Percentiles rank a stretch among this genome's conserved stretches.
Conservation (phyloP, 2,329 filamentous ascomycete species). For the Fusarium chuoi region DNA sequence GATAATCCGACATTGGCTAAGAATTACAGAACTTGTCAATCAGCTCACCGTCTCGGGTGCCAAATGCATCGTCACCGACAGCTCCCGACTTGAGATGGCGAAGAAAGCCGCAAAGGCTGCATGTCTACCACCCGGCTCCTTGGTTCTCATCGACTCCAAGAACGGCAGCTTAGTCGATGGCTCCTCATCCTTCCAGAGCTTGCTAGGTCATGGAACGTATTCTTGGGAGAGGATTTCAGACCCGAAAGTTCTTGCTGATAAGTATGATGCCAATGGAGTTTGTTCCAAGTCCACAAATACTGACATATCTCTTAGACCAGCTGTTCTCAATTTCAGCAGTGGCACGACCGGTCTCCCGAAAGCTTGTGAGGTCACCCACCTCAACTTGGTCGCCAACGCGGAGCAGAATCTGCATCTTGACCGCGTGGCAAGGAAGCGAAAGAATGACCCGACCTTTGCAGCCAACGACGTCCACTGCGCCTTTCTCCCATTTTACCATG, state of each 20-base stretch:
- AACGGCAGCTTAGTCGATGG: too few relatives aligned
- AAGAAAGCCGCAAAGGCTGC: neutral
- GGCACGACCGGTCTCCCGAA: conserved; percentile 2
- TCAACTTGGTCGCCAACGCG: conserved; percentile 11
- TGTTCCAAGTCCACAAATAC: fast-evolving
- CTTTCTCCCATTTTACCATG: conserved; percentile 8
- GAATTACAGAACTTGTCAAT: neutral
- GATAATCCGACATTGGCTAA: fast-evolving
- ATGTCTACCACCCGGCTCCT: neutral
- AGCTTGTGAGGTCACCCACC: neutral
- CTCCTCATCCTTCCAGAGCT: neutral
- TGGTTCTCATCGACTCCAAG: neutral
- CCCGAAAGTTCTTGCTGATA: neutral
- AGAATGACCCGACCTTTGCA: neutral
- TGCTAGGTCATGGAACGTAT: neutral
- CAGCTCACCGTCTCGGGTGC: neutral
- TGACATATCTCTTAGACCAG: neutral
- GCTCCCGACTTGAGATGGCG: neutral
- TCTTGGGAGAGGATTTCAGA: neutral
- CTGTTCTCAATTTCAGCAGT: conserved; percentile 11
- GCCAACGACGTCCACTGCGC: neutral
- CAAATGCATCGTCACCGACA: conserved; percentile 12
- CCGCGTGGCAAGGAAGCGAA: neutral
- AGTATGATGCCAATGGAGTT: neutral
- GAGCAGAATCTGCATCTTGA: conserved; percentile 8